A percentile compares a stretch with the other conserved stretches of the same genome.
These are phyloP conservation scores for Naganishia randhawae DNA, from an alignment of 768 basidiomycete genomes.

Conservation along the genomic window DNA sequence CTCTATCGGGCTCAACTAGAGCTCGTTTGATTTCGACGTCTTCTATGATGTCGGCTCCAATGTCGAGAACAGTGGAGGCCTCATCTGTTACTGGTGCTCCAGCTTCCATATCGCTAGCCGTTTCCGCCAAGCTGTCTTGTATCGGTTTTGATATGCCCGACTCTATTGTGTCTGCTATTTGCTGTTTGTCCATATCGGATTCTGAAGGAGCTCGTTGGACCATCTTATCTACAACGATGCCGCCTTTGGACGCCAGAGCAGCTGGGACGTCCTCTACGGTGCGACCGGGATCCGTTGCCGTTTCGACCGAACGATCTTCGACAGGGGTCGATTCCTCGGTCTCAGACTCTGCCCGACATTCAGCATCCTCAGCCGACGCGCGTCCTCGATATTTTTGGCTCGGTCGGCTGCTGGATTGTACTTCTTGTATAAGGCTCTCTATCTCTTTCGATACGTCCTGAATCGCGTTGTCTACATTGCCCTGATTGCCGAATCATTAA, in stretches of 20 bases:
- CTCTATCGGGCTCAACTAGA: conserved; percentile 14
- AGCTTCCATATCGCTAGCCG: not conserved
- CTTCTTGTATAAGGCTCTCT: conserved; percentile 6
- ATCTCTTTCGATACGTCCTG: not conserved
- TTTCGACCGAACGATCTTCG: not conserved
- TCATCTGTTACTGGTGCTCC: not conserved
- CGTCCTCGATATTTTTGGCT: not conserved
- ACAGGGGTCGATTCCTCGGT: not conserved
- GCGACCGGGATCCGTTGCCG: not conserved
- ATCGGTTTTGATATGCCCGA: not conserved
- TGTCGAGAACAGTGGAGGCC: not conserved
- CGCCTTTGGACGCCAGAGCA: not conserved
- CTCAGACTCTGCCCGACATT: not conserved
- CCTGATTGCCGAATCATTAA: not conserved
- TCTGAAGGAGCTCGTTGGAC: not conserved
- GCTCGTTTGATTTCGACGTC: conserved; percentile 26
- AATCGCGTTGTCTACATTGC: not conserved
- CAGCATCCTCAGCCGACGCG: not conserved
- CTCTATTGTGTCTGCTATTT: not conserved
- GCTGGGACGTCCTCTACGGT: not conserved
- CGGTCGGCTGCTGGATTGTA: conserved; percentile 13
- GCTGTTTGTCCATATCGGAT: not conserved
- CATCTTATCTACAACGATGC: not conserved
- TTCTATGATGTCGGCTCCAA: conserved; percentile 7
- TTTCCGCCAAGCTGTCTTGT: not conserved